These are phyloP conservation scores for Fraxinus angustifolia DNA, from an alignment of 305 asterid genomes.

Conservation along the genomic window DNA sequence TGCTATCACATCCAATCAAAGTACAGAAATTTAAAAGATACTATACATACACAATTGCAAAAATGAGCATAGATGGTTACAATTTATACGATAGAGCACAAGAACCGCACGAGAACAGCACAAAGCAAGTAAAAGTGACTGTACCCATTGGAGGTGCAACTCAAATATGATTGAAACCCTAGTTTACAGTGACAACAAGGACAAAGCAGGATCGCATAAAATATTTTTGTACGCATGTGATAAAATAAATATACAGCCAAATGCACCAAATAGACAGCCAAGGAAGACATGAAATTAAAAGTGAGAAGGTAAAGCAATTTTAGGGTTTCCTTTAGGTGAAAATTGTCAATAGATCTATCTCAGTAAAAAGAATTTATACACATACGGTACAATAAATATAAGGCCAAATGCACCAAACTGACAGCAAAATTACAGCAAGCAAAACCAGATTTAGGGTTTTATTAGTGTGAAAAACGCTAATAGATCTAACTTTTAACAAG, in stretches of 20 bases:
- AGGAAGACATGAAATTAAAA: constrained; percentile 4
- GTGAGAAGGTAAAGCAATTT: constrained; percentile 15
- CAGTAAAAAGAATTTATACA: not conserved
- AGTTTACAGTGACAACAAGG: constrained; percentile 17
- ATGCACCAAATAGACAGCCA: constrained; percentile 6
- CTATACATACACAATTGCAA: not conserved
- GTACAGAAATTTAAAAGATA: not conserved
- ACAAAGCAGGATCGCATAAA: constrained; percentile 16
- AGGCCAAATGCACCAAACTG: not conserved
- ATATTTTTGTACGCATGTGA: not conserved
- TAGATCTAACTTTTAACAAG: constrained; percentile 2
- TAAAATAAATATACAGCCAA: not conserved
- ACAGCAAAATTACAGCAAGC: not conserved
- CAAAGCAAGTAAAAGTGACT: not conserved
- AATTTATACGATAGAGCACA: not conserved
- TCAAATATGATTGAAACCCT: constrained; percentile 36
- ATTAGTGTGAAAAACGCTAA: constrained; percentile 1
- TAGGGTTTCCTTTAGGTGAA: constrained; percentile 7
- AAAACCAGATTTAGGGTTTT: constrained; percentile 17
- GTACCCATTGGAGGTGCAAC: not conserved
- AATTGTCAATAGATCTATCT: constrained; percentile 1
- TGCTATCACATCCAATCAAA: not conserved
- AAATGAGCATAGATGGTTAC: not conserved
- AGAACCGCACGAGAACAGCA: not conserved
- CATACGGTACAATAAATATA: constrained; percentile 6